Conservation (phyloP, 2,329 filamentous ascomycete species). For the Stachybotrys chartarum region DNA sequence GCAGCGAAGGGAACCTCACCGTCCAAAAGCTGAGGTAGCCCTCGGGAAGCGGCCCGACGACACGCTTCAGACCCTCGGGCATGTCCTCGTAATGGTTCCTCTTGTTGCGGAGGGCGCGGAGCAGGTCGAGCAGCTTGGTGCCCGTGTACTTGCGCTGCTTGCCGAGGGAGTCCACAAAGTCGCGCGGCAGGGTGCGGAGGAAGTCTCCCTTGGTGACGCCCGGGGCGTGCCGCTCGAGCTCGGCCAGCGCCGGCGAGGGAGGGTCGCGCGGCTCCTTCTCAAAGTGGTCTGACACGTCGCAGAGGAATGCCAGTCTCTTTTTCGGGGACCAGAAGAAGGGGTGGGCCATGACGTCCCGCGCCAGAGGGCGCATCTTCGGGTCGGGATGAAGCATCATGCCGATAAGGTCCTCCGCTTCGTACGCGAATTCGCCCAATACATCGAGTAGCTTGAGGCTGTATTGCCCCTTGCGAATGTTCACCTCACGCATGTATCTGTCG, state of each 20-base stretch:
- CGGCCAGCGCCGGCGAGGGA: constrained; percentile 58
- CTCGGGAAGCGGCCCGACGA: constrained; percentile 67
- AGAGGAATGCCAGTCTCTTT: constrained; percentile 86
- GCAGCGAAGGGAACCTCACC: constrained; percentile 65
- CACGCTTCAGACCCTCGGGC: constrained; percentile 64
- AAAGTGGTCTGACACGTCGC: constrained; percentile 92
- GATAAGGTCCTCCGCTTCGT: constrained; percentile 83
- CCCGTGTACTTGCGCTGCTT: constrained; percentile 96
- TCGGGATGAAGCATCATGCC: constrained; percentile 62
- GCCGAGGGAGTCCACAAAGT: constrained; percentile 82
- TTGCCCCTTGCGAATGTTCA: constrained; percentile 90
- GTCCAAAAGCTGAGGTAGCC: constrained; percentile 85
- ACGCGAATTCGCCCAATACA: constrained; percentile 72
- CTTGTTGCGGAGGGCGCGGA: constrained; percentile 90
- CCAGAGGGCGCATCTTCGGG: constrained; percentile 57
- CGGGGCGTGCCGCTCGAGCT: constrained; percentile 47
- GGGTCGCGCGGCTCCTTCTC: constrained; percentile 86
- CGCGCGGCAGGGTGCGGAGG: constrained; percentile 63
- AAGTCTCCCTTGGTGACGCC: constrained; percentile 66
- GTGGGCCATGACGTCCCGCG: constrained; percentile 76
- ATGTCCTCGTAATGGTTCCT: constrained; percentile 98
- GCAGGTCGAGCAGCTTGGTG: constrained; percentile 71
- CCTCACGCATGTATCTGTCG: constrained; percentile 89
- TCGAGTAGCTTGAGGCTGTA: constrained; percentile 66
- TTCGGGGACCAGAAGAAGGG: constrained; percentile 95